phyloP scores from a whole-genome alignment of 202 grass and related monocot genomes.

The Digitaria exilis region DNA sequence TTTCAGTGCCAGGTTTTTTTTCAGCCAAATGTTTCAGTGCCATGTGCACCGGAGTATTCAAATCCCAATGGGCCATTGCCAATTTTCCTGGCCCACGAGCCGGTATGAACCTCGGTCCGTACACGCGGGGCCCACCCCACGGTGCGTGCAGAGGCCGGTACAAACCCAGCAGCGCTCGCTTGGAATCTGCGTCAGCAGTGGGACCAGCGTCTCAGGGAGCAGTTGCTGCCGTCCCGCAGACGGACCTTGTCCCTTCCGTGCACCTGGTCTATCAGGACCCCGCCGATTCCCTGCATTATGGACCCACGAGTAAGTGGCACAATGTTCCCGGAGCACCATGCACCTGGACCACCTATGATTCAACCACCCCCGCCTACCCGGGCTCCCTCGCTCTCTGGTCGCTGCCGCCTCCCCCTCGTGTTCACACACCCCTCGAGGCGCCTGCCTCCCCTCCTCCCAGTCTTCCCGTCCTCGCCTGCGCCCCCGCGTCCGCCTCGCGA shows the following conservation, averaged over 20 bases:
- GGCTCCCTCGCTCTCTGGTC: background rate
- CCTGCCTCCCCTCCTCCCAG: too few species aligned
- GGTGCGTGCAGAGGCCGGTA: background rate
- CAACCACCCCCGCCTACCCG: background rate
- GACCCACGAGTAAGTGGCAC: background rate
- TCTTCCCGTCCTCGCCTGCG: conserved; percentile 10
- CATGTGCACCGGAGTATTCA: background rate
- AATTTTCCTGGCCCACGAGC: background rate
- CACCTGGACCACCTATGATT: background rate
- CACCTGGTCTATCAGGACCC: background rate
- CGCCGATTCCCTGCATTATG: rapidly evolving
- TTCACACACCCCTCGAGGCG: conserved; percentile 29
- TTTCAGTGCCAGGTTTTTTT: background rate
- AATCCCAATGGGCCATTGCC: background rate
- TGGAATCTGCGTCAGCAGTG: conserved; percentile 3
- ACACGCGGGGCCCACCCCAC: conserved; percentile 22
- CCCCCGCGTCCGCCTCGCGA: conserved; percentile 4
- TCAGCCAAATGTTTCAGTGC: background rate
- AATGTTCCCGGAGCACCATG: background rate
- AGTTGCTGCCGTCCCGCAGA: conserved; percentile 28
- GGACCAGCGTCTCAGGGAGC: conserved; percentile 11
- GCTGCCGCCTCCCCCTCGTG: conserved; percentile 5
- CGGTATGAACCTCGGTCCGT: conserved; percentile 13
- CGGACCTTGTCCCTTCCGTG: background rate
- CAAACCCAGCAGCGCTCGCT: background rate